Evolutionary conservation across 2,329 filamentous ascomycete genomes (phyloP), one percentile per base, ranked within the genome.

Genomic region (Podosphaera xanthii): DNA sequence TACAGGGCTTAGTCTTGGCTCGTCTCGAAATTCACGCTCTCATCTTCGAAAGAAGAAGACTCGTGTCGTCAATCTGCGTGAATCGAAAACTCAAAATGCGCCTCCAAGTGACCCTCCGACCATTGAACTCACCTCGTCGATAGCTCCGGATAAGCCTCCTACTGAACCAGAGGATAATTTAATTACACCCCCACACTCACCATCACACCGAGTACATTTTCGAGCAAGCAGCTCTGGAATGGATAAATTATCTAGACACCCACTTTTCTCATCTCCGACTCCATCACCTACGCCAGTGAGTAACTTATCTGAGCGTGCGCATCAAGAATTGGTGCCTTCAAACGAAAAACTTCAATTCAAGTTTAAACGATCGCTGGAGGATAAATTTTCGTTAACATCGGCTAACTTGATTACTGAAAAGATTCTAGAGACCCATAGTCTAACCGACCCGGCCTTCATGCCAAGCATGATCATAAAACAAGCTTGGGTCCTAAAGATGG

Each of bases 401-500:
- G 46, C 46, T 2, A 9, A n/a, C 4, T 68, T 63, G 31, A 55
- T 61, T 4, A 50, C 52, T 1, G 65, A 68, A 42, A 68, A 68
- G 38, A 44, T 35, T 12, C 14, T 40, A 48, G 38, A 58, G 8
- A 54, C 55, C 9, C 31, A 48, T 10, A 35, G 57, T 38, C 42
- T 55, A 34, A 4, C 49, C 9, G 58, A 50, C n/a, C 30, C 36
- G 8, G 50, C 33, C 33, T 57, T 57, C n/a, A 48, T 49, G 8
- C 60, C 66, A 63, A 66, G 69, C 38, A 67, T 67, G 14, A 70
- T 75, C 33, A 68, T 76, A n/a, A 74, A 77, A 61, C 72, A 74
- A 62, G 87, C 86, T 2, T 92, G 87, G 86, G 85, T 92, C 72
- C 82, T 84, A 74, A 92, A 95, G 74, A 92, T 98, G 80, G 90